Evolutionary conservation across 345 rosid species (phyloP).

Genomic region (Noccaea caerulescens): DNA sequence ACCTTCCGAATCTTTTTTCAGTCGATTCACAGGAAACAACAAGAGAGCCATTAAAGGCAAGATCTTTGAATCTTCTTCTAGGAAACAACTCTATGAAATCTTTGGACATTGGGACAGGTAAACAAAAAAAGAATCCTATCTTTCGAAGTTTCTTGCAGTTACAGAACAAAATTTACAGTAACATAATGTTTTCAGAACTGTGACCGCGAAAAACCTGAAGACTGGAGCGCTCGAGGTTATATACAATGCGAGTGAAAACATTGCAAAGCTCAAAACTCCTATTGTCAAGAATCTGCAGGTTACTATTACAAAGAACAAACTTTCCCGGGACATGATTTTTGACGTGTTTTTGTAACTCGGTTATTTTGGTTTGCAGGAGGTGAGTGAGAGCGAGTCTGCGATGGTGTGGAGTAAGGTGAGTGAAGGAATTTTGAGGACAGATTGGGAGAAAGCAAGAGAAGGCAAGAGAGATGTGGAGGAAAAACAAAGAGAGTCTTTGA

Average conservation of each 20-base stretch:
- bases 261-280: slow-evolving; percentile 65
- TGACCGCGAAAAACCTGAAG: slow-evolving; percentile 55
- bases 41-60: slow-evolving; percentile 66
- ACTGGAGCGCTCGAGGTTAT: slow-evolving; percentile 55
- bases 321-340: not conserved
- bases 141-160: slow-evolving; percentile 1
- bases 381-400: slow-evolving; percentile 64
- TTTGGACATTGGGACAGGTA: slow-evolving; percentile 87
- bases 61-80: slow-evolving; percentile 55
- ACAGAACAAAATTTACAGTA: slow-evolving; percentile 4
- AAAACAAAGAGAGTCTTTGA: slow-evolving; percentile 58
- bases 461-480: slow-evolving; percentile 71
- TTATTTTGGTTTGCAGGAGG: slow-evolving; percentile 47
- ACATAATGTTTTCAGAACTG: slow-evolving; percentile 50
- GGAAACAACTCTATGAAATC: slow-evolving; percentile 52
- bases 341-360: not conserved
- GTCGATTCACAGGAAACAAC: slow-evolving; percentile 49
- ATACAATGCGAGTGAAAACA: slow-evolving; percentile 63
- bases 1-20: slow-evolving; percentile 53
- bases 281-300: slow-evolving; percentile 64
- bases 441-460: slow-evolving; percentile 78
- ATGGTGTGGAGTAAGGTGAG: slow-evolving; percentile 75
- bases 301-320: not conserved
- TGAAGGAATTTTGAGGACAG: slow-evolving; percentile 56
- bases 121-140: not conserved